Evolutionary conservation across 306 rosid species (phyloP).

Genomic region (Rosa rugosa): DNA sequence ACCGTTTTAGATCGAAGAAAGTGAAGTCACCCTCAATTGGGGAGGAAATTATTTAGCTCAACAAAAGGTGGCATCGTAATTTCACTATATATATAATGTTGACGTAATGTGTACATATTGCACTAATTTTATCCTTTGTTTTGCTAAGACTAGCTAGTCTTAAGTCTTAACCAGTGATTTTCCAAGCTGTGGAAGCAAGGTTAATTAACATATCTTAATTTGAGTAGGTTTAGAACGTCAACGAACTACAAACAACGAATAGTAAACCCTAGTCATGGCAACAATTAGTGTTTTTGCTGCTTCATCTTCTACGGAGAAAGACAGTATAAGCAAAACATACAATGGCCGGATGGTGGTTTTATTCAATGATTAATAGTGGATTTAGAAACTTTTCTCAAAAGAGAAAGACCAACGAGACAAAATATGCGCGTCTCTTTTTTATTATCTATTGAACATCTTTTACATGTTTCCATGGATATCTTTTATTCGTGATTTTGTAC

Average conservation of each 20-base stretch:
- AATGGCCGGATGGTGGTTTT: no score
- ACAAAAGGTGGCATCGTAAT: slow-evolving; percentile 1
- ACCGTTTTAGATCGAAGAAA: slow-evolving; percentile 60
- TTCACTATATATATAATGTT: neutral
- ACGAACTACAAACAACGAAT: neutral
- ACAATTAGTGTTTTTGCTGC: no score
- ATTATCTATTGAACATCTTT: no score
- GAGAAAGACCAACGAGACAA: no score
- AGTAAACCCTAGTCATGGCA: neutral
- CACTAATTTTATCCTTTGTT: neutral
- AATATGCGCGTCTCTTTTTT: no score
- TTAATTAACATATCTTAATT: neutral
- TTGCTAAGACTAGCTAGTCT: neutral
- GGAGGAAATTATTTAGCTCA: slow-evolving; percentile 17
- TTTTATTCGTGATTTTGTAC: no score
- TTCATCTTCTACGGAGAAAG: no score
- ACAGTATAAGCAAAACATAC: no score
- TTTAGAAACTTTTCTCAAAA: no score
- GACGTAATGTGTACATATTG: neutral
- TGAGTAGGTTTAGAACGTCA: neutral
- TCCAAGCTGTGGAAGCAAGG: neutral
- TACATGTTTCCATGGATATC: no score
- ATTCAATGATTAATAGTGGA: no score
- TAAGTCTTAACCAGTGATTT: neutral
- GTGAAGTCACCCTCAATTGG: slow-evolving; percentile 63